Evolutionary conservation across 2,329 filamentous ascomycete species (phyloP).

Genomic region (Cryphonectria carpinicola): DNA sequence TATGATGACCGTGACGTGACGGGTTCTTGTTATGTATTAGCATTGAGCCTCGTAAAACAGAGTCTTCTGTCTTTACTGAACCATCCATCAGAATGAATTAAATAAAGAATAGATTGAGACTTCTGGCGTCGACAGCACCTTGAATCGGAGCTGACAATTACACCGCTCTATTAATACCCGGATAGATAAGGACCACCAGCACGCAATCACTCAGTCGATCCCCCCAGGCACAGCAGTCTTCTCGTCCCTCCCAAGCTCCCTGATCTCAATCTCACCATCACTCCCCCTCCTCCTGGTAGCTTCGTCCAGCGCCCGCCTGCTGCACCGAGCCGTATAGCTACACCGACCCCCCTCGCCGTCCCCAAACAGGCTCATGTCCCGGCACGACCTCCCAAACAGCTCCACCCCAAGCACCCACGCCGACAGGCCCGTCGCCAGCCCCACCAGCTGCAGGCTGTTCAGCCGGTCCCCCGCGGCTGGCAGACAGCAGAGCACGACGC

Average conservation of each 20-base stretch:
- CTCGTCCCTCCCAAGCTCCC: conserved; percentile 35
- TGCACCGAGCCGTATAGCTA: conserved; percentile 49
- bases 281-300: conserved; percentile 29
- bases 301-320: conserved; percentile 42
- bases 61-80: not conserved
- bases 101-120: no score
- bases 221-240: conserved; percentile 36
- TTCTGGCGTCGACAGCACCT: no score
- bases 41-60: not conserved
- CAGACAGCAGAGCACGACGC: conserved; percentile 57
- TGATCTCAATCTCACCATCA: conserved; percentile 34
- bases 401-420: conserved; percentile 53
- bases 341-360: conserved; percentile 37
- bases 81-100: no score
- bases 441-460: conserved; percentile 50
- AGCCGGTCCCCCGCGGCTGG: conserved; percentile 51
- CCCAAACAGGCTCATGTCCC: conserved; percentile 48
- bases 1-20: not conserved
- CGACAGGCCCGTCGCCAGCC: conserved; percentile 48
- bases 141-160: no score
- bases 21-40: not conserved
- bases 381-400: conserved; percentile 53
- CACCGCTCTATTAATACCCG: no score
- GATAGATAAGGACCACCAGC: no score
- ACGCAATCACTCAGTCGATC: conserved; percentile 2